Base-by-base conservation (phyloP, 2,329 filamentous ascomycete species). In the Stemphylium vesicarium region DNA sequence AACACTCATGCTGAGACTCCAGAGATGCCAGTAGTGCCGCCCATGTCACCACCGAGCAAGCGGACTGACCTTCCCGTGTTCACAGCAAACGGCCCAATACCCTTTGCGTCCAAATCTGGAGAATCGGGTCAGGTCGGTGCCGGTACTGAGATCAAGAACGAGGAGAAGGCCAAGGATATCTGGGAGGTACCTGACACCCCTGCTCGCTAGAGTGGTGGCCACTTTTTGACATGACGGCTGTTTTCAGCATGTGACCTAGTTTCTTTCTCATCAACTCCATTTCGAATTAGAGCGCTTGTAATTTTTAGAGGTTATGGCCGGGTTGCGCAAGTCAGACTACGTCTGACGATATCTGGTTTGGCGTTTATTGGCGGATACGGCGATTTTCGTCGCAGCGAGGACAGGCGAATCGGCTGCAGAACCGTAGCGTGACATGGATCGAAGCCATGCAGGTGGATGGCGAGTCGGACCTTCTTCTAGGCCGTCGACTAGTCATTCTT, bases 11-110 rank as follows among this genome's bases (percentile, higher is more conserved):
- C 59, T 8, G 47, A 50, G 15, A 46, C 56, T 37, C 33, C 44
- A 20, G 50, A 53, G 8, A 44, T 56, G 33, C 46, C 22, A n/a
- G 49, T 24, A 18, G 38, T 57, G 13, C 61, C 46, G n/a, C 63
- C 62, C 37, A 55, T 68, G 60, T 70, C 73, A 36, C 66, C 71
- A 2, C 55, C 71, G 11, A 66, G 68, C 42, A 77, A 75, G 38
- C 78, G 74, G 54, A 69, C 77, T 15, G 77, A 78, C 18, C 68
- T 84, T 24, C 82, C 82, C 2, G 72, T 81, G 0, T 82, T 84
- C 54, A 80, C 78, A 15, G 75, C 82, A 1, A 69, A 65, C 31
- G 64, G 73, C 8, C 48, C 55, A 6, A 76, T 77, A 47, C 73
- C 73, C 3, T 77, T 76, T 51, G 73, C 71, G 13, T 36, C 63